A percentile compares a stretch with the other conserved stretches of the same genome.
These are phyloP conservation scores for Fusarium udum DNA, from an alignment of 2,329 filamentous ascomycete species.

Conservation along the genomic window DNA sequence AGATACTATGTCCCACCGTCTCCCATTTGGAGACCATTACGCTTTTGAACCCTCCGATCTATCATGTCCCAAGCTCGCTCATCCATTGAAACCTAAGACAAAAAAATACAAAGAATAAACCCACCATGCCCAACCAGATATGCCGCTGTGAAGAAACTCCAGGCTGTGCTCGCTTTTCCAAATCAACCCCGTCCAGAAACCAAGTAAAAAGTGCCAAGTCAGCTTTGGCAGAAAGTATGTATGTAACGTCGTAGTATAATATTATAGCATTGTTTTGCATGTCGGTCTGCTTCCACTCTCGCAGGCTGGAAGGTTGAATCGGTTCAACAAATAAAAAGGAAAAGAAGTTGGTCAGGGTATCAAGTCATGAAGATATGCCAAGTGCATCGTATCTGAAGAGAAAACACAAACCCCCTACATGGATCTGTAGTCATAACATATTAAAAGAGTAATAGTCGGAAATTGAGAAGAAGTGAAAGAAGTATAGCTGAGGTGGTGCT, in stretches of 20 bases:
- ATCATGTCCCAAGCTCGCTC: neutral
- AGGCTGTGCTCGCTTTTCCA: slow-evolving; percentile 34
- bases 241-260: neutral
- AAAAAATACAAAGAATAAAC: neutral
- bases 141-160: slow-evolving; percentile 32
- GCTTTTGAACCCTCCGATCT: neutral
- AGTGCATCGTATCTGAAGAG: slow-evolving; percentile 32
- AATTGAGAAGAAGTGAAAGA: neutral
- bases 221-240: neutral
- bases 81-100: neutral
- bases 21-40: neutral
- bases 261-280: slow-evolving; percentile 27
- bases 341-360: slow-evolving; percentile 37
- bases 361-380: slow-evolving; percentile 40
- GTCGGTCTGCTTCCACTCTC: slow-evolving; percentile 5
- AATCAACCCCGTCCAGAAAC: slow-evolving; percentile 20
- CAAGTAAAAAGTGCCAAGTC: slow-evolving; percentile 4
- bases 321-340: neutral
- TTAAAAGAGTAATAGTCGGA: slow-evolving; percentile 24
- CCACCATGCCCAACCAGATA: slow-evolving; percentile 14
- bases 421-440: slow-evolving; percentile 26
- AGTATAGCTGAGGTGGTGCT: neutral
- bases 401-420: slow-evolving; percentile 6
- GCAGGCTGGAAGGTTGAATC: neutral
- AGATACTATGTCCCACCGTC: neutral